A percentile compares a stretch with the other conserved stretches of the same genome.
Conservation (phyloP, 2,329 filamentous ascomycete genomes). For the Talaromyces islandicus region DNA sequence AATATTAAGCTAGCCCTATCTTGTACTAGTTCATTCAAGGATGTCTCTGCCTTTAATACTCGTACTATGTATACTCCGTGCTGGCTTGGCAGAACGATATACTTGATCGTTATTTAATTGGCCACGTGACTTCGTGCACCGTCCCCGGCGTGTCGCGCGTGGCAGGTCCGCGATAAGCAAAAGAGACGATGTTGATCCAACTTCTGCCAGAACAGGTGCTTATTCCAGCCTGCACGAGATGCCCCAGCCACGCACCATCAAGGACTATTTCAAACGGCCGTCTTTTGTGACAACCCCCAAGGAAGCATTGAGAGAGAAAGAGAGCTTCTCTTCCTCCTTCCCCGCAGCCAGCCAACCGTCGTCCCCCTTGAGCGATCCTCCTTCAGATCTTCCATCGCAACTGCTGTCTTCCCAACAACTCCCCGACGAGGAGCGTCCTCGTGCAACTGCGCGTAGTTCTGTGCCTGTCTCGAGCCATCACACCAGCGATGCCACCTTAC, state of each 20-base stretch:
- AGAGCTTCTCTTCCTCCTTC: neutral
- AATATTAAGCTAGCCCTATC: too few relatives aligned
- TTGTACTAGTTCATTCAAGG: too few relatives aligned
- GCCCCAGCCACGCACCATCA: slow-evolving; percentile 31
- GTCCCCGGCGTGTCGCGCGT: neutral
- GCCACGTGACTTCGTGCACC: neutral
- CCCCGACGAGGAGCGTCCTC: slow-evolving; percentile 14
- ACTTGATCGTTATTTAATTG: neutral
- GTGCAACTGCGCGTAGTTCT: slow-evolving; percentile 13
- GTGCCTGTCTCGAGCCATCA: slow-evolving; percentile 8
- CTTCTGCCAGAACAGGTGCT: neutral
- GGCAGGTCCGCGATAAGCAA: neutral
- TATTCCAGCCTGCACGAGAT: slow-evolving; percentile 13
- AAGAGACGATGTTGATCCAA: neutral
- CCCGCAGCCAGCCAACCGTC: slow-evolving; percentile 15
- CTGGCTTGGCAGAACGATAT: neutral
- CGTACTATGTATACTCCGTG: too few relatives aligned
- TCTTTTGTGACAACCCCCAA: slow-evolving; percentile 12
- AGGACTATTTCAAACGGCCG: slow-evolving; percentile 44
- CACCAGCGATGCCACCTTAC: slow-evolving; percentile 13
- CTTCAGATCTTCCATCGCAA: slow-evolving; percentile 17
- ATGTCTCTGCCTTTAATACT: neutral
- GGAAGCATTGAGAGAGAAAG: slow-evolving; percentile 8
- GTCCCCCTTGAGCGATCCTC: slow-evolving; percentile 22
- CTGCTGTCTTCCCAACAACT: slow-evolving; percentile 13